phyloP scores from a whole-genome alignment of 2,329 filamentous ascomycete genomes.

The Pyricularia sp. region DNA sequence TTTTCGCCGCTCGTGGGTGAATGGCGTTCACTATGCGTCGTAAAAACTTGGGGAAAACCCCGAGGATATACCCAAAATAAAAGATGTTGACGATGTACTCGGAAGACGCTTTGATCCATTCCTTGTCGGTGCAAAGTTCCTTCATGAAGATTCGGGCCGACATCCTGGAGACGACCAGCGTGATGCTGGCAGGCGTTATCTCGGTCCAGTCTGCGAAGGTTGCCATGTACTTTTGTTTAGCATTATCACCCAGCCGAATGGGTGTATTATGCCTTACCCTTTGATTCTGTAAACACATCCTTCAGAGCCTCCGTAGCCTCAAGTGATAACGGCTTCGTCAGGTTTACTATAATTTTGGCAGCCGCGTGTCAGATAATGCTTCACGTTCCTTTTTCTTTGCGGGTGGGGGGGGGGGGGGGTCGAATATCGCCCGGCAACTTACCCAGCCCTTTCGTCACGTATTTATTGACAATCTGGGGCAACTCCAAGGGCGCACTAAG shows the following conservation, averaged over 20 bases:
- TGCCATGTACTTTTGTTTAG: too few species aligned
- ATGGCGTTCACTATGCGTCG: too few species aligned
- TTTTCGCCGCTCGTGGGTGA: too few species aligned
- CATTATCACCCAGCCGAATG: too few species aligned
- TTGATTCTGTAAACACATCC: neutral
- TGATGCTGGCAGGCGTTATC: too few species aligned
- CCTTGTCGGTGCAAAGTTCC: neutral
- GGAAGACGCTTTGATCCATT: neutral
- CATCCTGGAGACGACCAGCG: neutral
- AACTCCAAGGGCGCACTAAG: neutral
- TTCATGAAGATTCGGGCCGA: neutral
- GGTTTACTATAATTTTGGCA: neutral
- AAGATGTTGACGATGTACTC: too few species aligned
- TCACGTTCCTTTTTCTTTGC: too few species aligned
- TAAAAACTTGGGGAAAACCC: too few species aligned
- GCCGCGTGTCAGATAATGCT: neutral
- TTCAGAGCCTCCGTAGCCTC: neutral
- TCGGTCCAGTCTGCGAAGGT: neutral
- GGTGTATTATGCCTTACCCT: too few species aligned
- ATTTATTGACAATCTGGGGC: neutral
- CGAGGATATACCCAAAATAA: too few species aligned
- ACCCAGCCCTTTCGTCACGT: neutral
- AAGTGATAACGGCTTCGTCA: neutral
- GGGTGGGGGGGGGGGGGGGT: too few species aligned
- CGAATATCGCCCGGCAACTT: neutral